Conservation (phyloP, 2,329 filamentous ascomycete genomes). For the Blumeria hordei region DNA sequence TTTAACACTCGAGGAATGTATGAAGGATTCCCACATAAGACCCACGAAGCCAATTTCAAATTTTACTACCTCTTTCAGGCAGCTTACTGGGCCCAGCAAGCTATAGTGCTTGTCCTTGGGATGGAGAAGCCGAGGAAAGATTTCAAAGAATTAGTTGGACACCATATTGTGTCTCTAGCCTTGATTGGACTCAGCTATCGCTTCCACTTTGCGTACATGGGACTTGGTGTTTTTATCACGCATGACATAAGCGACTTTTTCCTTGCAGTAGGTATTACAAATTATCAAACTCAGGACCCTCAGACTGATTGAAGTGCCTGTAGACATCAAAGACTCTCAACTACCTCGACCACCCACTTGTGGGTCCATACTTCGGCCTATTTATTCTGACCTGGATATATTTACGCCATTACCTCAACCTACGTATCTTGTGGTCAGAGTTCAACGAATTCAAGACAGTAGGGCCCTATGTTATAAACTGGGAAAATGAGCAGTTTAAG, state of each 20-base stretch:
- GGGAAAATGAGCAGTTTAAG: constrained; percentile 57
- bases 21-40: constrained; percentile 61
- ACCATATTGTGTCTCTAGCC: constrained; percentile 71
- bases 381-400: constrained; percentile 79
- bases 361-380: constrained; percentile 60
- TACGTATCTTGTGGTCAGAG: constrained; percentile 50
- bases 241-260: constrained; percentile 93
- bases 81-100: constrained; percentile 88
- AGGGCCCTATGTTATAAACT: constrained; percentile 53
- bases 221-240: constrained; percentile 77
- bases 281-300: neutral
- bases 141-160: constrained; percentile 75
- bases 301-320: neutral
- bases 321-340: constrained; percentile 80
- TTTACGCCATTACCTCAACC: constrained; percentile 64
- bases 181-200: constrained; percentile 75
- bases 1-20: constrained; percentile 87
- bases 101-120: constrained; percentile 62
- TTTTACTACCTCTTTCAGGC: constrained; percentile 91
- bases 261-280: constrained; percentile 42
- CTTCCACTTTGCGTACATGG: constrained; percentile 94
- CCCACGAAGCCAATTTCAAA: constrained; percentile 64
- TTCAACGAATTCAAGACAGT: constrained; percentile 53
- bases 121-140: constrained; percentile 89
- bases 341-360: constrained; percentile 59